phyloP scores from a whole-genome alignment of 169 alveolate species.

The Plasmodium adleri region DNA sequence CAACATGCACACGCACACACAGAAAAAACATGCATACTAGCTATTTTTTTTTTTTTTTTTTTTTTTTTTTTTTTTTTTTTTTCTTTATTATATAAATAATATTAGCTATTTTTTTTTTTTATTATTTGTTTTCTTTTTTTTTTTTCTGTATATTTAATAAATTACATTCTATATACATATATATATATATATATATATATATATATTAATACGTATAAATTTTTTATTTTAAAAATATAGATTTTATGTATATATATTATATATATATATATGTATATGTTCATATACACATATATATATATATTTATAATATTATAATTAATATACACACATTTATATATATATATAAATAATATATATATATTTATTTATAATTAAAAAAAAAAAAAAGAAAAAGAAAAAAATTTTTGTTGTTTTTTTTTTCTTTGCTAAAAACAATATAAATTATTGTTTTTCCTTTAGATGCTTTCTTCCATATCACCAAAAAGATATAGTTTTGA shows the following conservation, averaged over 20 bases:
- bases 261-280: neutral
- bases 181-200: slow-evolving; percentile 7
- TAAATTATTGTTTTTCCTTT: slow-evolving; percentile 4
- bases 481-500: slow-evolving; percentile 61
- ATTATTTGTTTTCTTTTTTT: neutral
- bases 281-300: too few species aligned
- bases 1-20: slow-evolving; percentile 34
- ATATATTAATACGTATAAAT: neutral
- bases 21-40: slow-evolving; percentile 28
- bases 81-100: neutral
- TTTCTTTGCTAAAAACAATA: neutral
- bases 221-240: too few species aligned
- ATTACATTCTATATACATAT: slow-evolving; percentile 2
- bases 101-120: neutral
- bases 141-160: slow-evolving; percentile 3
- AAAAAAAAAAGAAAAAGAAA: neutral
- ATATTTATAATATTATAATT: too few species aligned
- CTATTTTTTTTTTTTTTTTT: slow-evolving; percentile 33
- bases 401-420: neutral
- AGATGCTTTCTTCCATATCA: slow-evolving; percentile 65
- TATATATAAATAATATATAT: too few species aligned
- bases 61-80: neutral
- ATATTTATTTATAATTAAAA: neutral
- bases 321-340: too few species aligned
- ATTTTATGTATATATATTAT: too few species aligned